Base-by-base conservation (phyloP, 1,139 yeast species). In the Lodderomyces pseudojiufengensis region DNA sequence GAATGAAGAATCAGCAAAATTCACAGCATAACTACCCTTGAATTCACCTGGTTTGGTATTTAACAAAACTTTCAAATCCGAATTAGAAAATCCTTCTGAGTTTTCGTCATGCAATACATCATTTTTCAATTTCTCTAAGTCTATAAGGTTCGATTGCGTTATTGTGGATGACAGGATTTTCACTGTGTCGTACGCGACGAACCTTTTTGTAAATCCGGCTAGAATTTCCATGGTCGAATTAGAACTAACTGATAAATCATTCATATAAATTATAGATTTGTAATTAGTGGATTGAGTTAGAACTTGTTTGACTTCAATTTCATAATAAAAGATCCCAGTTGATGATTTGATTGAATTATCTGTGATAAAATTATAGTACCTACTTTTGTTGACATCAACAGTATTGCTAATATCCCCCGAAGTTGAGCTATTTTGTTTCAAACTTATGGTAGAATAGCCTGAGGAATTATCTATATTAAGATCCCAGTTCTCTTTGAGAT, bases 11-110 rank as follows among this genome's bases (percentile, higher is more conserved):
- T 67, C 70, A 35, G 67, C 69, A 44, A 65, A 65, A 47, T 61
- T 66, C 13, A 69, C 57, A 0, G 73, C 74, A 49, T 59, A 65
- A 43, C 73, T 67, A 1, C 73, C 74, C 33, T 52, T 56, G 35
- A 66, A 52, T 25, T 60, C 67, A 5, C 73, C 73, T 2, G 73
- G 73, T 37, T 54, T 59, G 11, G 51, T 42, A 24, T 50, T 51
- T 22, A 64, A 47, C 18, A 58, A 46, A 2, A 47, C 42, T 20
- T 55, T 59, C 12, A 54, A 28, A 44, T 53, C 45, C 6, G 32
- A 24, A 24, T 44, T 42, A 18, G 48, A 46, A 32, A 45, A 46
- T n/a, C 36, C 36, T 7, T 41, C 38, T 4, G 43, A 16, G 11
- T 43, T 38, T 29, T 51, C 53, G 31, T 47, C 47, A 31, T 47